A percentile compares a stretch with the other conserved stretches of the same genome.
Conservation (phyloP, 495 filamentous ascomycete species). For the Neurospora terricola region DNA sequence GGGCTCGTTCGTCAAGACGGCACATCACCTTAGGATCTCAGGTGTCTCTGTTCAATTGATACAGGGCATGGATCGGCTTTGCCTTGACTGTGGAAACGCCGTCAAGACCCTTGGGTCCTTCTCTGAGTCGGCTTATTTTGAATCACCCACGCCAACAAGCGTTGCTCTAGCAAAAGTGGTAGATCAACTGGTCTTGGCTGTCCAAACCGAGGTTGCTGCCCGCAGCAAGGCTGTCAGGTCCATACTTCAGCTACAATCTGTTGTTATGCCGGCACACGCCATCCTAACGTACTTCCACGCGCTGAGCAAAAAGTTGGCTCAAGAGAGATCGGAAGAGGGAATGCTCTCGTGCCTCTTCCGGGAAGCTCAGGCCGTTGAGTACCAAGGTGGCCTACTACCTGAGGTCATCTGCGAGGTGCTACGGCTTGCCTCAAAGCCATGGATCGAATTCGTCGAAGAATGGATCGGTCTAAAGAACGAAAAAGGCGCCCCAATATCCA, state of each 20-base stretch:
- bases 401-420: conserved; percentile 58
- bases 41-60: conserved; percentile 55
- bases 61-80: conserved; percentile 44
- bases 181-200: conserved; percentile 41
- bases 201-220: conserved; percentile 46
- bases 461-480: conserved; percentile 68
- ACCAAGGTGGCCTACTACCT: conserved; percentile 50
- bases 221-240: conserved; percentile 34
- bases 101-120: conserved; percentile 45
- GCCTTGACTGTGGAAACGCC: conserved; percentile 50
- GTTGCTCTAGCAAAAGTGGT: conserved; percentile 55
- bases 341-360: conserved; percentile 59
- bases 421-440: conserved; percentile 53
- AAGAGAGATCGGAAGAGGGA: conserved; percentile 52
- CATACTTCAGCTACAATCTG: conserved; percentile 56
- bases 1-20: conserved; percentile 45
- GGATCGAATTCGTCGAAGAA: conserved; percentile 58
- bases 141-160: conserved; percentile 35
- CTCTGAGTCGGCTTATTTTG: conserved; percentile 36
- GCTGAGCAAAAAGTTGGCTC: conserved; percentile 46
- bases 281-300: conserved; percentile 52
- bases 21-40: conserved; percentile 50
- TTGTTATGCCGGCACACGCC: conserved; percentile 53
- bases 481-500: conserved; percentile 35
- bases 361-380: conserved; percentile 51